Base-by-base conservation (phyloP, 257 asterid species). In the Solanum sitiens region DNA sequence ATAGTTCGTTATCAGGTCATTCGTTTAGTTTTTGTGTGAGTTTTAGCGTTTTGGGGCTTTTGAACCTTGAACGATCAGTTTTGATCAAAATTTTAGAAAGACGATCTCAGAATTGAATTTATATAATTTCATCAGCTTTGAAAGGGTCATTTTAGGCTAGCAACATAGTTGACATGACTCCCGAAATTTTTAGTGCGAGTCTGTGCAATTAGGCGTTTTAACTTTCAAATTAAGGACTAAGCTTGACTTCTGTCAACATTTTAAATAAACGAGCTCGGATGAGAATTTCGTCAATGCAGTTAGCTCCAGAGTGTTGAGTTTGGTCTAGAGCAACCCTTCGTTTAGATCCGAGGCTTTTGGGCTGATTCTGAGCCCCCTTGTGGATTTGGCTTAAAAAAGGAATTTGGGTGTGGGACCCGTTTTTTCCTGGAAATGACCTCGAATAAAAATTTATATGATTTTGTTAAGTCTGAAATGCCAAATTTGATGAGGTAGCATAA, bases 271-370 rank as follows among this genome's bases (percentile, higher is more conserved):
- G 20, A 6, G 63, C 63, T 18, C 10, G 0, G 3, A 53, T 53
- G 4, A 53, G 0, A 0, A 53, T 16, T 53, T 16, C 3, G 4
- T 53, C 4, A 53, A 9, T 0, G 4, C 9, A 8, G 1, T 16
- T 16, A 16, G 63, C 10, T 53, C 2, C 2, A 9, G 3, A 53
- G 7, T 53, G 63, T 18, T 1, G 63, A 53, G 10, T 53, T 16
- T 53, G 2, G 23, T 53, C 63, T 53, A 53, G 63, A 3, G 7
- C 3, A 23, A 53, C 20, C 63, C 7, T 53, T 15, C 5, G 21
- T 50, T 7, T 50, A 18, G 61, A 5, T 50, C 61, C 2, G 20
- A 53, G 63, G 10, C 59, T 53, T 53, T 15, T 1, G 23, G 4
- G 1, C 63, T 53, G 1, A 53, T 16, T 53, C 0, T 0, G 4